A percentile compares a stretch with the other conserved stretches of the same genome.
Evolutionary conservation across 352 stramenopile species (phyloP).

Genomic region (Pythium monospermum): DNA sequence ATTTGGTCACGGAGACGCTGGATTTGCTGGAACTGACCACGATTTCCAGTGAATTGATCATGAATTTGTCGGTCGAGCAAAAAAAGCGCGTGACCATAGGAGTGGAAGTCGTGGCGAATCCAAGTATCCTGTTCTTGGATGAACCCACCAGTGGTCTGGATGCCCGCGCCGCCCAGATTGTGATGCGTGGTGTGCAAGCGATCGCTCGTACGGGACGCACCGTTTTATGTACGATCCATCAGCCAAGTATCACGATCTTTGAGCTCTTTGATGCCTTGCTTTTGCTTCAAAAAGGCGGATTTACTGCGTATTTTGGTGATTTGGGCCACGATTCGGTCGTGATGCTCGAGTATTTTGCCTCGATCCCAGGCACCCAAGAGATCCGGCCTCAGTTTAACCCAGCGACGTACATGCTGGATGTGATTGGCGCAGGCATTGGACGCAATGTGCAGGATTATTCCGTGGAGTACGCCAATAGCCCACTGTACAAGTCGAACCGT

Average conservation of each 20-base stretch:
- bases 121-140: conserved; percentile 66
- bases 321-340: conserved; percentile 39
- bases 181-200: conserved; percentile 48
- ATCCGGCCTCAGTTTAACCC: conserved; percentile 85
- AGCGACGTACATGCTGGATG: conserved; percentile 87
- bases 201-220: conserved; percentile 52
- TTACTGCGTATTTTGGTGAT: neutral
- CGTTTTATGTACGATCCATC: conserved; percentile 81
- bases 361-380: conserved; percentile 57
- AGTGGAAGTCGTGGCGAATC: conserved; percentile 78
- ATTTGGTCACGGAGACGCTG: conserved; percentile 29
- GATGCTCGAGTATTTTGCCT: conserved; percentile 59
- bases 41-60: conserved; percentile 29
- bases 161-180: conserved; percentile 32
- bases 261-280: conserved; percentile 55
- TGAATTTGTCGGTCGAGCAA: conserved; percentile 19
- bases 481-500: conserved; percentile 24
- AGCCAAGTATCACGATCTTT: conserved; percentile 75
- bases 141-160: conserved; percentile 46
- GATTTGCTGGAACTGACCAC: conserved; percentile 24
- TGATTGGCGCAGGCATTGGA: conserved; percentile 65
- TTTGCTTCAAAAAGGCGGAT: neutral
- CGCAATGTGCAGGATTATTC: conserved; percentile 51
- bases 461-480: conserved; percentile 41
- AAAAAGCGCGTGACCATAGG: conserved; percentile 51